Percentiles rank a stretch among this genome's conserved stretches.
Conservation (phyloP, 2,329 filamentous ascomycete genomes). For the Sclerotinia trifoliorum region DNA sequence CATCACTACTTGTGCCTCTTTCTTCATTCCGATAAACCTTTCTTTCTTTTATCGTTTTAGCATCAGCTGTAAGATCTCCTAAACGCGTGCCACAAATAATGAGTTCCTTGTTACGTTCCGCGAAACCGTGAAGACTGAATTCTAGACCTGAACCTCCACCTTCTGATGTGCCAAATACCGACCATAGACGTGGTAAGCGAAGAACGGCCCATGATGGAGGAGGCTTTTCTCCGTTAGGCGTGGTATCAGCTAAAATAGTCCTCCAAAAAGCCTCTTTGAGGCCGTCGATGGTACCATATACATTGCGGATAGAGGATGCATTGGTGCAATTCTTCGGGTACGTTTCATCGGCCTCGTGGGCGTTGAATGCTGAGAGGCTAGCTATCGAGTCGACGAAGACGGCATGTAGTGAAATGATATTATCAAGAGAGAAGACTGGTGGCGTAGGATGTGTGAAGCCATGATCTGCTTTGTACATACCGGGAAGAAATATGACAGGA, state of each 20-base stretch:
- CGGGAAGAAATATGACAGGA: constrained; percentile 9
- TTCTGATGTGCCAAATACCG: background rate
- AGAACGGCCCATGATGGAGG: constrained; percentile 18
- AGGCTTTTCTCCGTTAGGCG: constrained; percentile 2
- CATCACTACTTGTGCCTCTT: constrained; percentile 1
- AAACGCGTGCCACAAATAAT: constrained; percentile 2
- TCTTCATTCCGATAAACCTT: background rate
- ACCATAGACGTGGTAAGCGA: constrained; percentile 7
- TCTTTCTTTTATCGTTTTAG: constrained; percentile 12
- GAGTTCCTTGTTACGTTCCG: constrained; percentile 7
- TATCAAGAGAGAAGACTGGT: background rate
- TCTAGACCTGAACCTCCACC: constrained; percentile 5
- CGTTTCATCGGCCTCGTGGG: background rate
- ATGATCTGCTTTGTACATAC: constrained; percentile 6
- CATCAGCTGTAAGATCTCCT: constrained; percentile 7
- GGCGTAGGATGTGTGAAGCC: background rate
- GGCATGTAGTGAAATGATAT: background rate
- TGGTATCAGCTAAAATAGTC: constrained; percentile 14
- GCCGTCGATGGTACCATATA: background rate
- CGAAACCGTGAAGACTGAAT: constrained; percentile 9
- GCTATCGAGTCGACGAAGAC: constrained; percentile 6
- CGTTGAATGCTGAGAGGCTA: constrained; percentile 15
- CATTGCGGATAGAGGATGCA: constrained; percentile 1
- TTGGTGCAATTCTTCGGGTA: background rate
- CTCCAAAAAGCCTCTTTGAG: constrained; percentile 21